phyloP scores from a whole-genome alignment of 495 filamentous ascomycete genomes.

The Bacidia rubella region DNA sequence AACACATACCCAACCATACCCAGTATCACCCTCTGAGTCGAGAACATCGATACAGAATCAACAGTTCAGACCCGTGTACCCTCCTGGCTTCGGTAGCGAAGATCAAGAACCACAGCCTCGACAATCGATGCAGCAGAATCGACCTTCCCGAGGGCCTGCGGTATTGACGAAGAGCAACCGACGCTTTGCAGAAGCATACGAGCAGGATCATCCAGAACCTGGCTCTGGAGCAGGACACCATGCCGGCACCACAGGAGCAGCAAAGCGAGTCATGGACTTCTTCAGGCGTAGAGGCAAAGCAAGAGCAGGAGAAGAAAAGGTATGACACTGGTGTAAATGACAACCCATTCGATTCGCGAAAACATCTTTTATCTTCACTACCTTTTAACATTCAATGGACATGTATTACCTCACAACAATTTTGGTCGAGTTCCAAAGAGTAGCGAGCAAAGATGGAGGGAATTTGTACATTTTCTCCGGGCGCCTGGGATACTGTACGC shows the following conservation, averaged over 20 bases:
- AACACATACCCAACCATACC: slow-evolving; percentile 12
- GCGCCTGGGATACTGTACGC: neutral
- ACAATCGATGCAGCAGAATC: slow-evolving; percentile 30
- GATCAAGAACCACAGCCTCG: slow-evolving; percentile 28
- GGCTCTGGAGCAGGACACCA: slow-evolving; percentile 37
- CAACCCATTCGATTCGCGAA: slow-evolving; percentile 10
- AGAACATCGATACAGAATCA: slow-evolving; percentile 17
- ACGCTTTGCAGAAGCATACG: slow-evolving; percentile 84
- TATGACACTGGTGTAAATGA: slow-evolving; percentile 1
- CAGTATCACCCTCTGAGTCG: slow-evolving; percentile 16
- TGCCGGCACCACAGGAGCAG: slow-evolving; percentile 70
- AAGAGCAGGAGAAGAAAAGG: slow-evolving; percentile 44
- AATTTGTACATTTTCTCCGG: neutral
- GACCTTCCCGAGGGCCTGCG: slow-evolving; percentile 33
- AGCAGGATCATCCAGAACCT: slow-evolving; percentile 47
- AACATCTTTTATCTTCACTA: slow-evolving; percentile 5
- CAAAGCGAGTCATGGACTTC: slow-evolving; percentile 93
- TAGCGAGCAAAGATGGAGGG: neutral
- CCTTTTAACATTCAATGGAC: neutral
- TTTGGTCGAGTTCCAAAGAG: neutral
- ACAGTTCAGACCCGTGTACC: slow-evolving; percentile 26
- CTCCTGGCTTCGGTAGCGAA: slow-evolving; percentile 26
- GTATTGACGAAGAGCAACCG: slow-evolving; percentile 70
- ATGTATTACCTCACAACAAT: neutral
- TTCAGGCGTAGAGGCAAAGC: slow-evolving; percentile 79